Base-by-base conservation (phyloP, 202 grass and related monocot genomes). In the Elaeis oleifera region DNA sequence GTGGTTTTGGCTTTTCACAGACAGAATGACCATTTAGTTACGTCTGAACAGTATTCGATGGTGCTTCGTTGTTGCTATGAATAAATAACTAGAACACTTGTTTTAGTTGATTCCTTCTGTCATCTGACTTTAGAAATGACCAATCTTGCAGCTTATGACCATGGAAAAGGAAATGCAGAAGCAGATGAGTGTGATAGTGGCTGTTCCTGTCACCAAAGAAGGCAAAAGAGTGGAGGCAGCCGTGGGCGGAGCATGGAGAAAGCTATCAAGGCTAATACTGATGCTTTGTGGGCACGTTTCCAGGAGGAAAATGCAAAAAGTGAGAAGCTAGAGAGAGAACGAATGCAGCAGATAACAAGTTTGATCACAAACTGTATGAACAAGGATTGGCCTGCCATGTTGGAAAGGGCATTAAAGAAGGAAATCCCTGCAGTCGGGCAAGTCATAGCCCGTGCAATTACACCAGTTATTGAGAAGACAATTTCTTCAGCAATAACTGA, bases 241-340 rank as follows among this genome's bases (percentile, higher is more conserved):
- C 19, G 58, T 96, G 16, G 81, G 49, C 84, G 87, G 59, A 83
- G 74, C 63, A 83, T 96, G 71, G 91, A 96, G n/a, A 96, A 88
- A 58, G 78, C 79, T 16, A 62, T 96, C 44, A 96, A 96, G 64
- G 83, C 87, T 54, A 96, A 88, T 32, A 21, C 75, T 58, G 91
- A 96, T 65, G 87, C 87, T 64, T 78, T 88, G 69, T 96, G 87
- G 91, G 84, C 91, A 56, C 87, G 87, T 57, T 68, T 81, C 64
- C 72, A 88, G 76, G 87, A 96, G 68, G 91, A 96, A 84, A 88
- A 81, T 88, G 79, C 71, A 62, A 90, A 77, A 68, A 67, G 71
- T 74, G 91, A 96, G 70, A 96, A 85, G 74, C 60, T 65, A 22
- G 91, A 96, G 70, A 90, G 69, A 58, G 91, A 96, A 17, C 73